Evolutionary conservation across 148 eudicot species (phyloP), one percentile per base, ranked within the genome.

Genomic region (Bassia scoparia): DNA sequence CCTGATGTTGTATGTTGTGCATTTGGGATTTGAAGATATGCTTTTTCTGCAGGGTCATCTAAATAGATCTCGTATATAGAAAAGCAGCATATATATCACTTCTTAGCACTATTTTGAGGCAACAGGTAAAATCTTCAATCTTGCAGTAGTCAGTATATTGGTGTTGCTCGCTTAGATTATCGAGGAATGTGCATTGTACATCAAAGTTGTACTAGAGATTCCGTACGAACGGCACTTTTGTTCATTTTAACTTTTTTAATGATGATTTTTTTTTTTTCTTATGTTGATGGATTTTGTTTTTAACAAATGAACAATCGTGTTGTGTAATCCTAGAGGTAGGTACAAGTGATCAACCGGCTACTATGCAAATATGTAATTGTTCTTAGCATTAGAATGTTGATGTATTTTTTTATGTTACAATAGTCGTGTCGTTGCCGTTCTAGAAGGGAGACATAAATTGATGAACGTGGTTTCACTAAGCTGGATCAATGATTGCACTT

Each of bases 11-110:
- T 56, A 69, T 59, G 12, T 26, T 71, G 62, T 37, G n/a, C n/a
- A n/a, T 55, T 34, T 21, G 4, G 52, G 49, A 56, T 65, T 20
- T 64, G 69, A 79, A 56, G 61, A 20, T 74, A 4, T 59, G 55
- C 50, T 59, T 76, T 68, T 33, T 68, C 9, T 76, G 68, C 81
- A 91, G 97, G 97, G 97, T 74, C 93, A 91, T 86, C 97, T 92
- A 89, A 79, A 91, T 91, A 49, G 85, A 89, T 55, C 97, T 89
- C 74, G 84, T 90, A 14, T 94, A 91, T 78, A 91, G 89, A 63
- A 91, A 91, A 84, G 90, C 88, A 26, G 73, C 97, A 64, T 89
- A 91, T 84, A 91, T 91, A n/a, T n/a, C n/a, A 76, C 90, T 91
- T 38, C 43, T 91, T n/a, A n/a, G 79, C 94, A 91, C 68, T 86